phyloP scores from a whole-genome alignment of 1,139 yeast species.

The Hyphopichia buzzinii region DNA sequence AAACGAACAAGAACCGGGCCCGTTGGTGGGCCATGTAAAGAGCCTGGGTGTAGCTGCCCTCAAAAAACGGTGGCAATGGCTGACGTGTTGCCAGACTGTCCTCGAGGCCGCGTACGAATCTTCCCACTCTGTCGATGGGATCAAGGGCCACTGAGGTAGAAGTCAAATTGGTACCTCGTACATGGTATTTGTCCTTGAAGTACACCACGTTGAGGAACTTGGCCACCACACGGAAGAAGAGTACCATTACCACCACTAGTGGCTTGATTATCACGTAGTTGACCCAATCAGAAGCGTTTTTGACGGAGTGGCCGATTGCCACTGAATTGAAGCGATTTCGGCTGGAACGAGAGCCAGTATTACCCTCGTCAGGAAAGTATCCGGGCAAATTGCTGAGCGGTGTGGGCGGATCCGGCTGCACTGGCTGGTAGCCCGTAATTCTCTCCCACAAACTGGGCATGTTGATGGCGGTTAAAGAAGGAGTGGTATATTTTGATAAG shows the following conservation, averaged over 20 bases:
- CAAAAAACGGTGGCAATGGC: constrained; percentile 49
- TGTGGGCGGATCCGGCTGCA: neutral
- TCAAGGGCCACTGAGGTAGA: constrained; percentile 12
- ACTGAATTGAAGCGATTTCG: constrained; percentile 6
- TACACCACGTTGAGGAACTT: constrained; percentile 25
- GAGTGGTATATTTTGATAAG: too few species aligned
- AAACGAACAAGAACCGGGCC: constrained; percentile 68
- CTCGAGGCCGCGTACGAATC: constrained; percentile 35
- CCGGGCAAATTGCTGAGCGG: constrained; percentile 2
- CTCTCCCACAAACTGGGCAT: neutral
- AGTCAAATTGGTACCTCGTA: constrained; percentile 4
- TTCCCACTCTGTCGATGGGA: constrained; percentile 35
- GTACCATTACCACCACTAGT: constrained; percentile 21
- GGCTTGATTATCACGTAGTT: constrained; percentile 28
- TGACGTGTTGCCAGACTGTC: constrained; percentile 23
- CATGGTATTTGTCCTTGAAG: constrained; percentile 18
- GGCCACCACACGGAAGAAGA: constrained; percentile 24
- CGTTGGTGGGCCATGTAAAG: constrained; percentile 63
- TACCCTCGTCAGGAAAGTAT: constrained; percentile 2
- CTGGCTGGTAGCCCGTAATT: neutral
- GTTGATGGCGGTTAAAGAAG: too few species aligned
- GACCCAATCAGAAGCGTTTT: constrained; percentile 9
- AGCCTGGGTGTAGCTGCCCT: constrained; percentile 79
- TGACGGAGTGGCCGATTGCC: neutral
- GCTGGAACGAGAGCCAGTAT: neutral